These are phyloP conservation scores for Coemansia asiatica DNA, from an alignment of 192 early-diverging fungal genomes.

Conservation along the genomic window DNA sequence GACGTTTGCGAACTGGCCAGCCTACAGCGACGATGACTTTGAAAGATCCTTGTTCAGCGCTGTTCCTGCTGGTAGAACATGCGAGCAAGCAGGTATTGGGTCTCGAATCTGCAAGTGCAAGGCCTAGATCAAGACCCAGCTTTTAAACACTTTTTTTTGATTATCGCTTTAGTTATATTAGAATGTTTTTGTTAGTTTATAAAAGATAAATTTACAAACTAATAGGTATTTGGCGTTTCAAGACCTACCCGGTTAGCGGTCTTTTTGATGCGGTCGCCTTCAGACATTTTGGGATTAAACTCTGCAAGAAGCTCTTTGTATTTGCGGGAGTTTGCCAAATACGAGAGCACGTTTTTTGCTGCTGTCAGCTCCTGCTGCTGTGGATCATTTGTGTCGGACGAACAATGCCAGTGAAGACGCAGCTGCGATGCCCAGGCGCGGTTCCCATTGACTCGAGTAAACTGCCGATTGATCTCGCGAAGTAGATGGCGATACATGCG, in stretches of 20 bases:
- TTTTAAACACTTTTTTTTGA: neutral
- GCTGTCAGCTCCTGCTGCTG: slow-evolving; percentile 4
- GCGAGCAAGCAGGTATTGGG: slow-evolving; percentile 9
- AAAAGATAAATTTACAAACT: too few species aligned
- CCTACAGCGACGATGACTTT: neutral
- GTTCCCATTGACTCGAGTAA: slow-evolving; percentile 18
- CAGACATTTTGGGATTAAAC: slow-evolving; percentile 36
- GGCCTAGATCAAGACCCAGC: neutral
- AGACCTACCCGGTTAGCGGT: slow-evolving; percentile 42
- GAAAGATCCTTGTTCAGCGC: slow-evolving; percentile 1
- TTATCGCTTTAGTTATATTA: neutral
- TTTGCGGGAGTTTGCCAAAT: slow-evolving; percentile 29
- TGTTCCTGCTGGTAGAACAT: neutral
- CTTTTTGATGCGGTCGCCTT: slow-evolving; percentile 32
- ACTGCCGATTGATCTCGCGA: slow-evolving; percentile 48
- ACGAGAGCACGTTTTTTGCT: slow-evolving; percentile 26
- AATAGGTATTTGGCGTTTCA: slow-evolving; percentile 22
- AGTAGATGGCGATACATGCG: slow-evolving; percentile 42
- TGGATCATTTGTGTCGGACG: neutral
- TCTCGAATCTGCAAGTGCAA: slow-evolving; percentile 8
- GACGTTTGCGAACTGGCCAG: slow-evolving; percentile 25
- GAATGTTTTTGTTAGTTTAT: neutral
- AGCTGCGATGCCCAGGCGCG: slow-evolving; percentile 41
- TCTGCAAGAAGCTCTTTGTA: slow-evolving; percentile 33
- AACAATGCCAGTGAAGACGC: slow-evolving; percentile 24